phyloP scores from a whole-genome alignment of 2,329 filamentous ascomycete species.

The Pseudofabraea citricarpa region DNA sequence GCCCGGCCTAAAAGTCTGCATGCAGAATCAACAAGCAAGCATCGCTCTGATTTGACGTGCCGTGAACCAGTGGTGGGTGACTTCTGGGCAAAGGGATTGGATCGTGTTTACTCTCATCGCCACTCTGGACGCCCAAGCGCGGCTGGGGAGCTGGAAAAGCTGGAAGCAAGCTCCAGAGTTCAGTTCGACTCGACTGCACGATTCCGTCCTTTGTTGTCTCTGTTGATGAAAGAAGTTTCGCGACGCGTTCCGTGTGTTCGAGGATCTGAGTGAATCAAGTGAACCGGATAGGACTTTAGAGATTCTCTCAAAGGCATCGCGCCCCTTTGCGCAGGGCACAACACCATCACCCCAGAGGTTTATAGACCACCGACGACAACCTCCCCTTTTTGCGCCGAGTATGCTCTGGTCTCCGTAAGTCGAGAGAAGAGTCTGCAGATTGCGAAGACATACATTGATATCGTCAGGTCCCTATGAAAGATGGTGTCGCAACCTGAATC shows the following conservation, averaged over 20 bases:
- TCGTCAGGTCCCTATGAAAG: conserved; percentile 6
- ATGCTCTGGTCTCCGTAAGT: neutral
- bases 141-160: neutral
- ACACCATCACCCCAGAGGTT: neutral
- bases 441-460: too few relatives aligned
- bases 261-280: too few relatives aligned
- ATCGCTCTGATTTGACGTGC: neutral
- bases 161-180: too few relatives aligned
- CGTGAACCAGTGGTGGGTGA: neutral
- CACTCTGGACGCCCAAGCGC: conserved; percentile 1
- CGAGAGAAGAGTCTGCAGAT: too few relatives aligned
- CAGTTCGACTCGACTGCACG: too few relatives aligned
- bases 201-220: neutral
- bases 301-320: neutral
- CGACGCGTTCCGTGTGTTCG: neutral
- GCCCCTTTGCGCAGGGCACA: neutral
- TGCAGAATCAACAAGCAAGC: neutral
- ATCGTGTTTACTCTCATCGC: neutral
- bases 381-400: neutral
- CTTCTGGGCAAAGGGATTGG: conserved; percentile 2
- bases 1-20: neutral
- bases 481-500: conserved; percentile 62
- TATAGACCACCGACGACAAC: neutral
- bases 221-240: neutral
- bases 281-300: too few relatives aligned